These are phyloP conservation scores for Dactylellina leptospora DNA, from an alignment of 2,329 filamentous ascomycete genomes.

Conservation along the genomic window DNA sequence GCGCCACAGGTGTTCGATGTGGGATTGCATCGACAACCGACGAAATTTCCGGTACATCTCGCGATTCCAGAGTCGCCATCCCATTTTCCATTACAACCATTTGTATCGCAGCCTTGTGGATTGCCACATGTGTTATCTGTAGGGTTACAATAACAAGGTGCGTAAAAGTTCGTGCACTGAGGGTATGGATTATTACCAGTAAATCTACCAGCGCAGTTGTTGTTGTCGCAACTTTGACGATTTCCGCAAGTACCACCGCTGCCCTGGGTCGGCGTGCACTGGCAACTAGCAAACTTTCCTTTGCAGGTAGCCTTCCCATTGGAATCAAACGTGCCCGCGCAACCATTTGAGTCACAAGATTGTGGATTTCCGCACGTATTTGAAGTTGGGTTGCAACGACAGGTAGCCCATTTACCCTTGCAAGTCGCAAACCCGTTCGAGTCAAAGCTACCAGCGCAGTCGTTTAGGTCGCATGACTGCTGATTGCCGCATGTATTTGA, in stretches of 20 bases:
- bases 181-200: constrained; percentile 2
- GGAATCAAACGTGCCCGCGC: constrained; percentile 25
- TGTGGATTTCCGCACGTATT: constrained; percentile 7
- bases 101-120: background rate
- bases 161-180: constrained; percentile 7
- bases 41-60: constrained; percentile 20
- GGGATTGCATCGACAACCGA: constrained; percentile 14
- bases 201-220: constrained; percentile 9
- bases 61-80: constrained; percentile 14
- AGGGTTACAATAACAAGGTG: constrained; percentile 17
- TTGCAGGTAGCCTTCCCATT: constrained; percentile 28
- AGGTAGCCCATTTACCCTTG: constrained; percentile 29
- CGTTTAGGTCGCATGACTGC: constrained; percentile 9
- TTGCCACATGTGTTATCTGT: constrained; percentile 18
- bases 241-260: constrained; percentile 11
- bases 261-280: constrained; percentile 10
- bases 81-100: constrained; percentile 11
- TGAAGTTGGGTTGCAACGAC: constrained; percentile 23
- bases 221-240: constrained; percentile 14
- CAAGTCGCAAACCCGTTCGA: constrained; percentile 16
- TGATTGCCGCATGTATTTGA: constrained; percentile 1
- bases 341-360: constrained; percentile 11
- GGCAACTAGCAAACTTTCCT: constrained; percentile 9
- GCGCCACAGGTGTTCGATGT: constrained; percentile 10
- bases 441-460: constrained; percentile 26